These are phyloP conservation scores for Chaetoscypha palmicola DNA, from an alignment of 2,329 filamentous ascomycete species.

Conservation along the genomic window DNA sequence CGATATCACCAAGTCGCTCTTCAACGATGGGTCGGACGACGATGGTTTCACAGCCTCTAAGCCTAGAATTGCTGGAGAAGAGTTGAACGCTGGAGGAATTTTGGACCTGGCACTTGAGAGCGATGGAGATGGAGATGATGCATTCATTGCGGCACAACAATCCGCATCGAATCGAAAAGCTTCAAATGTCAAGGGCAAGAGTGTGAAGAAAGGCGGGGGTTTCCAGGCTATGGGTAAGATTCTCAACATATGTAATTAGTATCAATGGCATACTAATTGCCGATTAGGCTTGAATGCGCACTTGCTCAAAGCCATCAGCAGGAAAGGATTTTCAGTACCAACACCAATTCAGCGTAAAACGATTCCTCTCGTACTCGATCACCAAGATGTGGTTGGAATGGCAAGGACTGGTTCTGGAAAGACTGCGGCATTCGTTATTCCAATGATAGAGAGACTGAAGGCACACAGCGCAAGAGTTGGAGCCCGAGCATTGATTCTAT, in stretches of 20 bases:
- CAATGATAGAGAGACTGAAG: constrained; percentile 93
- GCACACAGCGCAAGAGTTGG: constrained; percentile 82
- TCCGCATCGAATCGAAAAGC: constrained; percentile 82
- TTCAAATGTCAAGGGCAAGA: constrained; percentile 73
- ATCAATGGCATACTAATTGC: constrained; percentile 14
- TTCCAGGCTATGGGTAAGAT: constrained; percentile 87
- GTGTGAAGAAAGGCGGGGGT: constrained; percentile 89
- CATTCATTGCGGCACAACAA: constrained; percentile 84
- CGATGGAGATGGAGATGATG: constrained; percentile 66
- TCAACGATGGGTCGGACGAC: constrained; percentile 50
- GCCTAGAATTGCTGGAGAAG: constrained; percentile 35
- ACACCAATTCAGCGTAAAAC: constrained; percentile 97
- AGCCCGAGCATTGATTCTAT: constrained; percentile 78
- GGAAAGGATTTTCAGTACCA: constrained; percentile 92
- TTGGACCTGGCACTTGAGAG: constrained; percentile 49
- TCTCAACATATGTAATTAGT: neutral
- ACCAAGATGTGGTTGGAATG: constrained; percentile 98
- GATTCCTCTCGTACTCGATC: constrained; percentile 82
- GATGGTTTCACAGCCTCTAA: constrained; percentile 31
- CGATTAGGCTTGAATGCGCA: constrained; percentile 69
- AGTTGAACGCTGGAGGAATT: constrained; percentile 54
- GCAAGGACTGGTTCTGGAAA: constrained; percentile 97
- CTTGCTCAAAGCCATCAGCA: constrained; percentile 81
- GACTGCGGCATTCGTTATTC: constrained; percentile 95
- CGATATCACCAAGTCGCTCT: constrained; percentile 77